Evolutionary conservation across 495 filamentous ascomycete genomes (phyloP), one percentile per base, ranked within the genome.

Genomic region (Bathelium albidoporum): DNA sequence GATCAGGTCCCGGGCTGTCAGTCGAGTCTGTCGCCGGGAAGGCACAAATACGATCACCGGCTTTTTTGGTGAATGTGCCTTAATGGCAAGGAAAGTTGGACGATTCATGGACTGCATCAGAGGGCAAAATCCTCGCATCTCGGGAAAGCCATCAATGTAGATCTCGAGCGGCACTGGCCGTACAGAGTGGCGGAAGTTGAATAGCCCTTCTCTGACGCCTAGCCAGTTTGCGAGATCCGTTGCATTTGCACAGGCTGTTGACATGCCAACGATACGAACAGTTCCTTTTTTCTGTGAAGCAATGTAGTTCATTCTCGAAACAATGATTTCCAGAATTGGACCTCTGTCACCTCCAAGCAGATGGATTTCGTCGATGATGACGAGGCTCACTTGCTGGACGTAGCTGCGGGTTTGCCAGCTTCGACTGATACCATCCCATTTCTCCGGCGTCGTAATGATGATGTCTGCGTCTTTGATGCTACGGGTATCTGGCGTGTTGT

Each of bases 31-130:
- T 69, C 94, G 80, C 66, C 94, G 89, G 31, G 94, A 97, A 26
- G 94, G 91, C 32, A 99, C 94, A 70, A 99, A 99, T 2, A 97
- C 94, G 73, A 99, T 99, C 4, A 97, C 94, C 0, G 94, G 94
- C 71, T 97, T 97, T 31, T 91, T 87, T 0, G 94, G 94, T 11
- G 90, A 96, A 73, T 99, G 95, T 12, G 84, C 88, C 73, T 97
- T 93, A 76, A 99, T 95, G 0, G 93, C 95, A 12, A 97, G 80
- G 77, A 97, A 99, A 0, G 94, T 96, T 14, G 94, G 94, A 9
- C 95, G 83, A 66, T 99, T 99, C 94, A 99, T 99, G 0, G 89
- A 93, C 74, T 97, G 92, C 94, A 99, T 99, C 62, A 99, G 75
- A 10, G 95, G 90, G 68, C 95, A 97, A 75, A 97, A 99, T 12